Conservation (phyloP, 805 yeast genomes). For the Lachancea dasiensis region DNA sequence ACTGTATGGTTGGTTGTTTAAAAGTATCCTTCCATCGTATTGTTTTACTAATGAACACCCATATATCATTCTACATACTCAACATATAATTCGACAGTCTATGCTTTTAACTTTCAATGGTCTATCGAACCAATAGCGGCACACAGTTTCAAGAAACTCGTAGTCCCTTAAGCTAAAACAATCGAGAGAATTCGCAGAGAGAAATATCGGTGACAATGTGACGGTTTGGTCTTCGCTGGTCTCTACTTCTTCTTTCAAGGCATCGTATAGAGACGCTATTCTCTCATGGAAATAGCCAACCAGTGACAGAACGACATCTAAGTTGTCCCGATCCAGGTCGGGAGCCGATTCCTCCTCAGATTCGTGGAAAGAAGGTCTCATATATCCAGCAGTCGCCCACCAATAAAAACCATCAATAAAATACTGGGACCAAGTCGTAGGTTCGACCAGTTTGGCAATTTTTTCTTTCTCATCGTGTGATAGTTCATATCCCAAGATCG, state of each 20-base stretch:
- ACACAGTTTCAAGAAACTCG: slow-evolving; percentile 19
- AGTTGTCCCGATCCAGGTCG: slow-evolving; percentile 12
- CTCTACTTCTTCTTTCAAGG: slow-evolving; percentile 15
- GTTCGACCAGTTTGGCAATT: slow-evolving; percentile 17
- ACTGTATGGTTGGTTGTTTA: slow-evolving; percentile 41
- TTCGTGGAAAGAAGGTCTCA: slow-evolving; percentile 25
- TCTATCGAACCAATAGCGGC: slow-evolving; percentile 21
- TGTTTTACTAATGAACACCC: neutral
- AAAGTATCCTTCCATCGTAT: neutral
- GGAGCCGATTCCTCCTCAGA: slow-evolving; percentile 3
- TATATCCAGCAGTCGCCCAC: slow-evolving; percentile 26
- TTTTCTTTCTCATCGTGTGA: slow-evolving; percentile 11
- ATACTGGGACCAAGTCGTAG: slow-evolving; percentile 29
- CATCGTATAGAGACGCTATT: slow-evolving; percentile 14
- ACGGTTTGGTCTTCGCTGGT: slow-evolving; percentile 15
- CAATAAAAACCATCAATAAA: slow-evolving; percentile 28
- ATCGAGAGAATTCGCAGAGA: slow-evolving; percentile 25
- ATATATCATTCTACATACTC: slow-evolving; percentile 1
- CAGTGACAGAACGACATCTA: slow-evolving; percentile 12
- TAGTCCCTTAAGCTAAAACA: slow-evolving; percentile 31
- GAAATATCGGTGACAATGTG: slow-evolving; percentile 16
- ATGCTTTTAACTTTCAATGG: slow-evolving; percentile 6
- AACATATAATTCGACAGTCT: slow-evolving; percentile 8
- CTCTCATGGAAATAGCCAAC: slow-evolving; percentile 19
- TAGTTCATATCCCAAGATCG: slow-evolving; percentile 15